Evolutionary conservation across 2,329 filamentous ascomycete genomes (phyloP).

Genomic region (Penicillium occitanis): DNA sequence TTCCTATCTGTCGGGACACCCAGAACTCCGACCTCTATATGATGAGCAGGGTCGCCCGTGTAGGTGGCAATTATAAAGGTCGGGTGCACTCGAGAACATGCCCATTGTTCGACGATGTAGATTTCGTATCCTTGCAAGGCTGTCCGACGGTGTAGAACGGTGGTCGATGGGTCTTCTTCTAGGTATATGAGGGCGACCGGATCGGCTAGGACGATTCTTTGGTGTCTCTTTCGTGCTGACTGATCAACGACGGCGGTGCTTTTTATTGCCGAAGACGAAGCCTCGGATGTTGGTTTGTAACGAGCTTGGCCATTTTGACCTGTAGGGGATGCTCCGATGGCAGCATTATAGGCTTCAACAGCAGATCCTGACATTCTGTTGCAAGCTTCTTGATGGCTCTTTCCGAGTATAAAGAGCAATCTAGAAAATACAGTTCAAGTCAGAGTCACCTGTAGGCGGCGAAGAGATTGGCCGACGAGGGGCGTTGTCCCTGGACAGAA

Average conservation of each 20-base stretch:
- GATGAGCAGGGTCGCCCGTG: conserved; percentile 79
- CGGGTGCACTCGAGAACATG: conserved; percentile 83
- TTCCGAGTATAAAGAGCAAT: background rate
- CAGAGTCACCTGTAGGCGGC: conserved; percentile 24
- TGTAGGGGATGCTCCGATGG: conserved; percentile 26
- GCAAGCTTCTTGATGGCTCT: background rate
- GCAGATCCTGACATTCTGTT: conserved; percentile 26
- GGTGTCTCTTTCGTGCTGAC: conserved; percentile 42
- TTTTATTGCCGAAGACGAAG: conserved; percentile 24
- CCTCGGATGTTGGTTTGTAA: conserved; percentile 26
- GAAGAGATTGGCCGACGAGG: conserved; percentile 29
- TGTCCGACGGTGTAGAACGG: conserved; percentile 69
- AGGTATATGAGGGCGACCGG: conserved; percentile 71
- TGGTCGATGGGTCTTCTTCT: conserved; percentile 76
- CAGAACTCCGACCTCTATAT: conserved; percentile 75
- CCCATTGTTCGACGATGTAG: conserved; percentile 97
- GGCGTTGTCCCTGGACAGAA: conserved; percentile 29
- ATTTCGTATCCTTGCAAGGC: conserved; percentile 81
- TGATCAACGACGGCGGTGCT: conserved; percentile 22
- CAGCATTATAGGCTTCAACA: conserved; percentile 28
- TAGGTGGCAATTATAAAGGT: conserved; percentile 92
- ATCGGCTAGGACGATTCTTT: conserved; percentile 65
- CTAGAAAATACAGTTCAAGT: background rate
- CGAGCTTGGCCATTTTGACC: conserved; percentile 30
- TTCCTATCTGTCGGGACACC: conserved; percentile 77